Evolutionary conservation across 2,329 filamentous ascomycete species (phyloP), one percentile per base, ranked within the genome.

Genomic region (Hymenoscyphus fructigenus): DNA sequence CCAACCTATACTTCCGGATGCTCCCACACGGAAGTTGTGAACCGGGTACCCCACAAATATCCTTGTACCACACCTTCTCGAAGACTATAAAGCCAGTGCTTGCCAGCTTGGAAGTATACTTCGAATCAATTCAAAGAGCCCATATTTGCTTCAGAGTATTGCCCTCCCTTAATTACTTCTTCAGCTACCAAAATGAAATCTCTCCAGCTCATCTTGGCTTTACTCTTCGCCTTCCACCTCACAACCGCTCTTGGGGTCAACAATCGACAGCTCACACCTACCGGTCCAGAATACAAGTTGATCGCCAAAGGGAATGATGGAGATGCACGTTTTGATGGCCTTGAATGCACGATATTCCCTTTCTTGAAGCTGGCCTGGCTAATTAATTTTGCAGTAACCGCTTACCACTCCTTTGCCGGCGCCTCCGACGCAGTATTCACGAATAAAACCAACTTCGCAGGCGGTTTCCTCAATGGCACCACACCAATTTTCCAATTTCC

Each of bases 391-490:
- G 3, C 47, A 53, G 47, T 53, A 53, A 53, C 47, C 10, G 20
- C 47, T 3, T 53, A 53, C 9, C 47, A 53, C 14, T 26, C 20
- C 9, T 53, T 53, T 23, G 47, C 47, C 1, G 47, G 47, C 10
- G 20, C 20, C 12, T 20, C n/a, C 10, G 47, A 53, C 20, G 47
- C 47, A 12, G 47, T 53, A 53, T 53, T 53, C 47, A 53, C 47
- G 14, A 53, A 53, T 53, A 53, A 53, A 26, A 53, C 47, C 47
- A 53, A 53, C 47, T 53, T 53, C 9, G 47, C 47, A 53, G 47
- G 47, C 20, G 47, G 20, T 12, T 53, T 10, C 6, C 47, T 53
- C 47, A 53, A 53, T 23, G 47, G 20, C 7, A 53, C 47, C 20
- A 53, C 47, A 26, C 47, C 47, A 23, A 9, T 23, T 15, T 53